phyloP scores from a whole-genome alignment of 345 rosid species.

The Eucalyptus camaldulensis region DNA sequence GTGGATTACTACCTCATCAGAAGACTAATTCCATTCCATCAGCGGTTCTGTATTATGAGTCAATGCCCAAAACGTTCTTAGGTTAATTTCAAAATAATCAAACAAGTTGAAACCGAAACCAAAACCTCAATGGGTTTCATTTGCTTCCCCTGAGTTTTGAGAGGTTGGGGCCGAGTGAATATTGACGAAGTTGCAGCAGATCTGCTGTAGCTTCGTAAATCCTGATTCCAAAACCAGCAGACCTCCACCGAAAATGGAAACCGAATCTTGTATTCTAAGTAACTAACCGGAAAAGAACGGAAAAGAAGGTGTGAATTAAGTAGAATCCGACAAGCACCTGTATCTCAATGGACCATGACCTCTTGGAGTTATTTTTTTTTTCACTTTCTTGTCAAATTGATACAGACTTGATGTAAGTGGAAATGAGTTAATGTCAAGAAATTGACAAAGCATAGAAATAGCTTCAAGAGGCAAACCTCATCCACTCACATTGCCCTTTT shows the following conservation, averaged over 20 bases:
- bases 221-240: rapidly evolving
- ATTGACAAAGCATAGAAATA: too few species aligned
- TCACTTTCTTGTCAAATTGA: too few species aligned
- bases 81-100: neutral
- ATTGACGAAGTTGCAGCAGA: neutral
- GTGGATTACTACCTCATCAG: neutral
- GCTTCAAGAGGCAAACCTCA: too few species aligned
- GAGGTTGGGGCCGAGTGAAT: neutral
- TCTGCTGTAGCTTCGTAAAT: too few species aligned
- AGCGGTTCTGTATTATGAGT: neutral
- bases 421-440: too few species aligned
- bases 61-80: neutral
- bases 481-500: too few species aligned
- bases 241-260: neutral
- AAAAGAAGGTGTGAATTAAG: neutral
- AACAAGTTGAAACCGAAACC: neutral
- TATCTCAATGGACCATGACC: too few species aligned
- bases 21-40: neutral
- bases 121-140: neutral
- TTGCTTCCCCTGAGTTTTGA: neutral
- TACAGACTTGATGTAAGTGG: too few species aligned
- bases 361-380: too few species aligned
- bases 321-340: neutral
- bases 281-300: rapidly evolving
- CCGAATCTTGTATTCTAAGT: neutral